Evolutionary conservation across 2,329 filamentous ascomycete genomes (phyloP), one percentile per base, ranked within the genome.

Genomic region (Coniochaeta ligniaria): DNA sequence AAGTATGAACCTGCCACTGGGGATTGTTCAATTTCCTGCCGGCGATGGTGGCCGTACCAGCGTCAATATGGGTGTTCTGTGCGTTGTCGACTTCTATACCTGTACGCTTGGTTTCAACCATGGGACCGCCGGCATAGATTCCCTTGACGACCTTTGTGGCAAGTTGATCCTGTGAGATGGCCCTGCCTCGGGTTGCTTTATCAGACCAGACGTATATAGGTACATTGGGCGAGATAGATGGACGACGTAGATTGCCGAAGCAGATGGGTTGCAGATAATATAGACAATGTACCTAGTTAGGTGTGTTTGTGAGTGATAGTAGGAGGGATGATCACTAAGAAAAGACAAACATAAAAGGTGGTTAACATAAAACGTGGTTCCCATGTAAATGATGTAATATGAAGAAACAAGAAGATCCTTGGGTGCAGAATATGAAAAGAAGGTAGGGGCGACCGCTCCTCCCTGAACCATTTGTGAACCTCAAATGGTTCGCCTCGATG

Each of bases 1-100:
- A 0, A 88, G 87, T 45, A 96, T 92, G 0, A 97, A 73, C 89
- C 64, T 96, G 89, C 89, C 91, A 96, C 66, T 96, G 90, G 57
- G 92, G 86, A 43, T 83, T 77, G 26, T 78, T 84, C 0, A 87
- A 71, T 17, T 78, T 77, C 0, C 70, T 71, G 1, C 76, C 72
- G 0, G 43, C 16, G 43, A 22, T 47, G 38, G 24, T 22, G 20
- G 5, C 12, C 43, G n/a, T 47, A 20, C 20, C 16, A 9, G 75
- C 67, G 2, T 77, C 74, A 0, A 75, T 76, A 3, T 80, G 76
- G 0, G 75, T 74, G 0, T 78, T 80, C 50, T 86, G 83, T 0
- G 83, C 80, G 9, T 84, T 86, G 66, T 94, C 90, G 1, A 96
- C 88, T 59, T 96, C 89, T 0, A 96, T n/a, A n/a, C n/a, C 16